phyloP scores from a whole-genome alignment of 176 grass and related monocot species.

The Ampelocalamus luodianensis region DNA sequence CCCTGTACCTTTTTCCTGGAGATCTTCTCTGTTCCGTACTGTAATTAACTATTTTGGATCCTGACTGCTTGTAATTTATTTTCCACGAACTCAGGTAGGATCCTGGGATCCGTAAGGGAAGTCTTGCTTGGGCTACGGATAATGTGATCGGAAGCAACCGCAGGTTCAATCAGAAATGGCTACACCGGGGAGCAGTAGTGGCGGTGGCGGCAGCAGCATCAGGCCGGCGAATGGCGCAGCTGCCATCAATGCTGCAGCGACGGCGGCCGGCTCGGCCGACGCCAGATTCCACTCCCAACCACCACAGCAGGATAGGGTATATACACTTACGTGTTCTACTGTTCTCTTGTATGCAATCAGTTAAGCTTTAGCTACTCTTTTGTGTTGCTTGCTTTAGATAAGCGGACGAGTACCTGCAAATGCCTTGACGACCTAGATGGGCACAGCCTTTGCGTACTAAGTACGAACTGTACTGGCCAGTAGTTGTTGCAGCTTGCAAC shows the following conservation, averaged over 20 bases:
- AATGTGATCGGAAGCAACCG: conserved; percentile 43
- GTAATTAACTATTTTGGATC: conserved; percentile 34
- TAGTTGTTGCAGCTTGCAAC: conserved; percentile 50
- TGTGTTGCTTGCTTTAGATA: conserved; percentile 49
- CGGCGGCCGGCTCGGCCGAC: conserved; percentile 57
- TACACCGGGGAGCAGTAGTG: conserved; percentile 49
- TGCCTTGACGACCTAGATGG: conserved; percentile 40
- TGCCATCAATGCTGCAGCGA: conserved; percentile 65
- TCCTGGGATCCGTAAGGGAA: conserved; percentile 38
- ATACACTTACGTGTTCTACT: conserved; percentile 25
- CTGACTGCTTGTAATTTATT: conserved; percentile 26
- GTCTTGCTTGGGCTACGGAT: conserved; percentile 21
- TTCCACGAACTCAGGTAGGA: conserved; percentile 33
- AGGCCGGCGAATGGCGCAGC: conserved; percentile 52
- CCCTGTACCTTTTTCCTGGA: not conserved
- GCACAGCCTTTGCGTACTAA: conserved; percentile 45
- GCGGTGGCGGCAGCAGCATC: conserved; percentile 43
- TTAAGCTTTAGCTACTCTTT: conserved; percentile 44
- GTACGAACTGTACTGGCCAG: conserved; percentile 48
- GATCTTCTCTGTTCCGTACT: conserved; percentile 21
- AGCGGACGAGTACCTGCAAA: conserved; percentile 42
- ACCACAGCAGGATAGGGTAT: conserved; percentile 63
- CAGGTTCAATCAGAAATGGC: conserved; percentile 41
- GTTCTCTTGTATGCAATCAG: conserved; percentile 36
- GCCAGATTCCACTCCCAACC: conserved; percentile 64